Conservation (phyloP, 2,329 filamentous ascomycete species). For the Madurella fahalii region DNA sequence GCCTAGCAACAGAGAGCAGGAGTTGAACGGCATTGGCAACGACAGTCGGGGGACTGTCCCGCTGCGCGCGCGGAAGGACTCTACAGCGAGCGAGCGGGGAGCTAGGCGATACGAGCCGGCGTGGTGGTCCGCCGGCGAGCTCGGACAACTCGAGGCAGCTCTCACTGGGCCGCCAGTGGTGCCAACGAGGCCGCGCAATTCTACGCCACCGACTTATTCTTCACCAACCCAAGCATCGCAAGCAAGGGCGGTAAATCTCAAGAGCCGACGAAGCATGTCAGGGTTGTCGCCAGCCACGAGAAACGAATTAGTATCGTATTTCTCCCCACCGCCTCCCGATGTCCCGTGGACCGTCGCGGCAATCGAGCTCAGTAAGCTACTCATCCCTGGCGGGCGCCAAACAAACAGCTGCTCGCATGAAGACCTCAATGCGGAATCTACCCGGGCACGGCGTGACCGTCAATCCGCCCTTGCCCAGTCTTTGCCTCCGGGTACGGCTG, state of each 20-base stretch:
- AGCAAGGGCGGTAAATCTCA: slow-evolving; percentile 69
- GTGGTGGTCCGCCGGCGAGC: slow-evolving; percentile 66
- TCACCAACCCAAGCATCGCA: slow-evolving; percentile 85
- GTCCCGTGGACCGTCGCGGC: slow-evolving; percentile 84
- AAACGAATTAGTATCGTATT: slow-evolving; percentile 32
- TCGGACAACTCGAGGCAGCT: slow-evolving; percentile 66
- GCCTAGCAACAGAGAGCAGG: slow-evolving; percentile 37
- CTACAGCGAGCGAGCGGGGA: slow-evolving; percentile 30
- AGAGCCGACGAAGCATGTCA: slow-evolving; percentile 61
- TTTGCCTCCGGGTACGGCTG: slow-evolving; percentile 9
- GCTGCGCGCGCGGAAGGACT: slow-evolving; percentile 32
- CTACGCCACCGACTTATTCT: slow-evolving; percentile 68
- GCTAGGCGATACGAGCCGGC: slow-evolving; percentile 55
- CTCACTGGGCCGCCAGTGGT: slow-evolving; percentile 47
- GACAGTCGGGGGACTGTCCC: slow-evolving; percentile 50
- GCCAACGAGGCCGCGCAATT: slow-evolving; percentile 51
- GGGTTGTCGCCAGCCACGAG: slow-evolving; percentile 41
- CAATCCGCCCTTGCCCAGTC: slow-evolving; percentile 45
- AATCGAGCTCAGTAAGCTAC: slow-evolving; percentile 73
- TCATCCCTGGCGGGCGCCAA: slow-evolving; percentile 73
- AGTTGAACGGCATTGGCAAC: slow-evolving; percentile 45
- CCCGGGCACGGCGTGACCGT: slow-evolving; percentile 59
- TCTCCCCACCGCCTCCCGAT: slow-evolving; percentile 65
- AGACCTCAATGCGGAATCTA: slow-evolving; percentile 70
- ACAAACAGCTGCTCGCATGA: slow-evolving; percentile 73